Evolutionary conservation across 2,329 filamentous ascomycete genomes (phyloP).

Genomic region (Penicillium sp.): DNA sequence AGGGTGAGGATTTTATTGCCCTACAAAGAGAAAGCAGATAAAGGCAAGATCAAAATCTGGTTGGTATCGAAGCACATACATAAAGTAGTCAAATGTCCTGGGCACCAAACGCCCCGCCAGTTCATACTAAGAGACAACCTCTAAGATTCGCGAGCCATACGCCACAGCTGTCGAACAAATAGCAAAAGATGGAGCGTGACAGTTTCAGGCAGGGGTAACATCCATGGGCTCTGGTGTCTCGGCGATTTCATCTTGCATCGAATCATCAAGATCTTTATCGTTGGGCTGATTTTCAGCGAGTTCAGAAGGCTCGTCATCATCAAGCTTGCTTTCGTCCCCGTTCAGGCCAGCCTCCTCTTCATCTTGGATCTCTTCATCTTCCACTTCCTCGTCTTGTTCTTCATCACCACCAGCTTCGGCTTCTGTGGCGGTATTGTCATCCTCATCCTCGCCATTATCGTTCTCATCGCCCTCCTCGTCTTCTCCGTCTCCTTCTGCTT

Average conservation of each 20-base stretch:
- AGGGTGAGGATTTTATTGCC: neutral
- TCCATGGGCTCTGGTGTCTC: slow-evolving; percentile 18
- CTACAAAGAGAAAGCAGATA: neutral
- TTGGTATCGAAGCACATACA: neutral
- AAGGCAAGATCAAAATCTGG: neutral
- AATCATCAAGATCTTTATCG: neutral
- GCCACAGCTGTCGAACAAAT: neutral
- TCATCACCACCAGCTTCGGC: slow-evolving; percentile 16
- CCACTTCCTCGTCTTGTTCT: slow-evolving; percentile 9
- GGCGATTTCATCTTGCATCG: slow-evolving; percentile 4
- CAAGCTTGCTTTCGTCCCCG: slow-evolving; percentile 3
- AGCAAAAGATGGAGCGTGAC: neutral
- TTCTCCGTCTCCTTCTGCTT: slow-evolving; percentile 11
- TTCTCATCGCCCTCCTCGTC: slow-evolving; percentile 14
- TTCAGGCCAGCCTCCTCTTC: slow-evolving; percentile 6
- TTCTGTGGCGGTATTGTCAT: slow-evolving; percentile 18
- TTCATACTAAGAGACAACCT: neutral
- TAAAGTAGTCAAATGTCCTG: neutral
- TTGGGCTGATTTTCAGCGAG: slow-evolving; percentile 9
- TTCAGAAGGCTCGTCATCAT: slow-evolving; percentile 10
- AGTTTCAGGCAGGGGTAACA: slow-evolving; percentile 8
- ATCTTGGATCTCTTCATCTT: slow-evolving; percentile 7
- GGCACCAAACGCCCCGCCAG: neutral
- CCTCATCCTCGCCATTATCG: slow-evolving; percentile 21
- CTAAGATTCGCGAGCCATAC: neutral